These are phyloP conservation scores for Mollisia scopiformis DNA, from an alignment of 2,329 filamentous ascomycete species.

Conservation along the genomic window DNA sequence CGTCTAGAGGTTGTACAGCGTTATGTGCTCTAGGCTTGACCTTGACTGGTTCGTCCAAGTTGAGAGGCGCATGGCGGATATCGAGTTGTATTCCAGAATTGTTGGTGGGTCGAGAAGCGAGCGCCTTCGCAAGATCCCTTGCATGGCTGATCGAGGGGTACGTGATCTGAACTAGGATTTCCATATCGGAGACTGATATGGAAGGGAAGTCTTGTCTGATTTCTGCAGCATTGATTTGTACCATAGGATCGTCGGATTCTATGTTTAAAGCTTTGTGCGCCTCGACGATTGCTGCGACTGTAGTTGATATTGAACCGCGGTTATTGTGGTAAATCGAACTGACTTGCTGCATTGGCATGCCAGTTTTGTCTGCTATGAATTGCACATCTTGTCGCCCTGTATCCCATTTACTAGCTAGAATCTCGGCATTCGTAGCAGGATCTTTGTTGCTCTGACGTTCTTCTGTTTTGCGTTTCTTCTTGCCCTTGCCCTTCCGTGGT, in stretches of 20 bases:
- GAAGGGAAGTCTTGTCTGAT: conserved; percentile 57
- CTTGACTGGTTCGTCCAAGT: conserved; percentile 14
- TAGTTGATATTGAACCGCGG: conserved; percentile 55
- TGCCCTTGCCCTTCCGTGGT: conserved; percentile 43
- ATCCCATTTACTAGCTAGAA: conserved; percentile 58
- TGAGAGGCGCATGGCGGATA: conserved; percentile 32
- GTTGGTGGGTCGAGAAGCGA: conserved; percentile 38
- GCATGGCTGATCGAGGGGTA: conserved; percentile 59
- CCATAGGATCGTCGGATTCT: conserved; percentile 47
- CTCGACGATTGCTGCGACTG: conserved; percentile 53
- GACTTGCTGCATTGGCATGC: conserved; percentile 50
- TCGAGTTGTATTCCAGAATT: conserved; percentile 30
- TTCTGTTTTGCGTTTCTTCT: conserved; percentile 37
- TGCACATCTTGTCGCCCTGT: conserved; percentile 59
- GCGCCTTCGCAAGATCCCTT: conserved; percentile 59
- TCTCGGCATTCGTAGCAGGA: conserved; percentile 1
- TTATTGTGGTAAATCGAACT: conserved; percentile 63
- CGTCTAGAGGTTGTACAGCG: conserved; percentile 10
- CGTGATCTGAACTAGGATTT: conserved; percentile 58
- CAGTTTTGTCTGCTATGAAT: conserved; percentile 57
- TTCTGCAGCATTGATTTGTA: conserved; percentile 53
- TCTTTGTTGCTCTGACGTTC: conserved; percentile 29
- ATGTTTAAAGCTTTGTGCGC: conserved; percentile 29
- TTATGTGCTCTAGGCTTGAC: conserved; percentile 10
- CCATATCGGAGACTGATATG: conserved; percentile 50